Conservation (phyloP, 345 rosid genomes). For the Arabidopsis arenosa region DNA sequence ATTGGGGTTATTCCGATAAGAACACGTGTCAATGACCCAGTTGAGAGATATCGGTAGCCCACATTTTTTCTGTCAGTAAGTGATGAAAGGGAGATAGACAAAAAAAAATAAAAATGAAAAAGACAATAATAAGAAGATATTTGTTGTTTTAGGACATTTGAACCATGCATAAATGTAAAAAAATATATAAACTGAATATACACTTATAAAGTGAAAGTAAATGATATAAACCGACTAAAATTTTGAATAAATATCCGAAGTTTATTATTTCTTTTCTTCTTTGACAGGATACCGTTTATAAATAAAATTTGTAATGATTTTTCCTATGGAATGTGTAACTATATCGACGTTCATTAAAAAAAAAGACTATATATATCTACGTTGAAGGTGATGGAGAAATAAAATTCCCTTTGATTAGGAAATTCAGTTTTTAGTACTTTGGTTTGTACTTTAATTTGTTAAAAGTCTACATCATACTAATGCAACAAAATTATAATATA, state of each 20-base stretch:
- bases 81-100: neutral
- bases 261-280: neutral
- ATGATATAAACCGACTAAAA: neutral
- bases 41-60: conserved; percentile 4
- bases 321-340: neutral
- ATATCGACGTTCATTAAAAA: neutral
- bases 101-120: neutral
- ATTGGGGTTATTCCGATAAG: conserved; percentile 29
- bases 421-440: no score
- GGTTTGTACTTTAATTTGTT: no score
- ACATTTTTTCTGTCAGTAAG: conserved; percentile 17
- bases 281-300: no score
- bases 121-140: no score
- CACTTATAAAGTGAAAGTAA: neutral
- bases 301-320: neutral
- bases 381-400: neutral
- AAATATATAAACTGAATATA: neutral
- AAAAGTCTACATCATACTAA: no score
- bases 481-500: no score
- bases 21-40: conserved; percentile 23
- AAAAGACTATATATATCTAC: neutral
- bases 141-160: no score
- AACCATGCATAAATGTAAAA: neutral
- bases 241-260: neutral
- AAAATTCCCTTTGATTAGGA: neutral